Evolutionary conservation across 2,329 filamentous ascomycete species (phyloP).

Genomic region (Cercospora sp.): DNA sequence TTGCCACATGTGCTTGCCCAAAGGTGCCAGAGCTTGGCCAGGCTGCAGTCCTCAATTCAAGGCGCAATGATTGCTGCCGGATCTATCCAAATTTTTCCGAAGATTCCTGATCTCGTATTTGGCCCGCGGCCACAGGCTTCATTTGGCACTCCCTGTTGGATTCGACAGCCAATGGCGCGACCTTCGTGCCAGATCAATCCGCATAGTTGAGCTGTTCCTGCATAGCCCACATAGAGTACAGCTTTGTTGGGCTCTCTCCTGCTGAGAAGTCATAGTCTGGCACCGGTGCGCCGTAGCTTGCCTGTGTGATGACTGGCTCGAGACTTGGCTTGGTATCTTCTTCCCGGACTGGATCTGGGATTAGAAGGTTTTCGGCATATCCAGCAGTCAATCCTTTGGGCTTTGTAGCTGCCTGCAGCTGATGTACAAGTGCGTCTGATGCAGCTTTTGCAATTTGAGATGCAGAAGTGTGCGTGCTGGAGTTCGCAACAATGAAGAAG

Average conservation of each 20-base stretch:
- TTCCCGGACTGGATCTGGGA: slow-evolving; percentile 23
- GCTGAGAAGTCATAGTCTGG: slow-evolving; percentile 25
- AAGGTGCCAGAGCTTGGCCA: not conserved
- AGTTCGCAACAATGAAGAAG: slow-evolving; percentile 26
- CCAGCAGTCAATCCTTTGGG: slow-evolving; percentile 24
- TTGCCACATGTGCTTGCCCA: not conserved
- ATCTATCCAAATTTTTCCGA: no score
- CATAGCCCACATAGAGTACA: slow-evolving; percentile 39
- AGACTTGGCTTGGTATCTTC: slow-evolving; percentile 12
- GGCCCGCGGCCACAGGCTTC: not conserved
- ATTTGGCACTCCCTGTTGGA: not conserved
- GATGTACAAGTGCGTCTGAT: slow-evolving; percentile 19
- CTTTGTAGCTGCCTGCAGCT: slow-evolving; percentile 23
- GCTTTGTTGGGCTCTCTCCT: slow-evolving; percentile 39
- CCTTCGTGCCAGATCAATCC: not conserved
- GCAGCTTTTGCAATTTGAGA: slow-evolving; percentile 23
- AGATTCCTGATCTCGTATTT: not conserved
- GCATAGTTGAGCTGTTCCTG: slow-evolving; percentile 28
- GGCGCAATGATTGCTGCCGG: not conserved
- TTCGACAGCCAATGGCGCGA: not conserved
- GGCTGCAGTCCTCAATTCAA: not conserved
- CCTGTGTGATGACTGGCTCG: not conserved
- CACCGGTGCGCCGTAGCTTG: not conserved
- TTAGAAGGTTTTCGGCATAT: slow-evolving; percentile 25
- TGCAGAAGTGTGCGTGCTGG: slow-evolving; percentile 11